These are phyloP conservation scores for Citrus medica DNA, from an alignment of 345 rosid genomes.

Conservation along the genomic window DNA sequence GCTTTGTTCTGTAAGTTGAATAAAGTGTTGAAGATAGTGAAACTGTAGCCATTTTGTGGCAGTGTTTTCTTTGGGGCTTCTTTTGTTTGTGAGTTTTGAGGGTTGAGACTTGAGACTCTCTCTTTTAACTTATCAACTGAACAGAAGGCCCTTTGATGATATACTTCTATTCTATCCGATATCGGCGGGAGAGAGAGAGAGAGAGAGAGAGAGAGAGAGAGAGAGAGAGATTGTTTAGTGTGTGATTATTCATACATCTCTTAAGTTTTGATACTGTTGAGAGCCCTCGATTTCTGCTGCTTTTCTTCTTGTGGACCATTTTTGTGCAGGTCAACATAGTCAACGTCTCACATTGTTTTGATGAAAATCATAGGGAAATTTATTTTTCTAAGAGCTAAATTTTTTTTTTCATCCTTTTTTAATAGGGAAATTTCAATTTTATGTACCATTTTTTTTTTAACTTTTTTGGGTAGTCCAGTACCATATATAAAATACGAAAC, in stretches of 20 bases:
- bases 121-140: background rate
- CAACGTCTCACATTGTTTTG: background rate
- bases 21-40: constrained; percentile 36
- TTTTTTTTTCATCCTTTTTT: too few species aligned
- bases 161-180: too few species aligned
- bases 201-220: too few species aligned
- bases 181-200: too few species aligned
- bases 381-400: too few species aligned
- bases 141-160: background rate
- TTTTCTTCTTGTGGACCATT: background rate
- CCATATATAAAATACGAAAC: too few species aligned
- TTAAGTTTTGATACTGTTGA: background rate
- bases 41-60: constrained; percentile 41
- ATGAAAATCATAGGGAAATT: background rate
- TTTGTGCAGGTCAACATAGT: background rate
- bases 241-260: background rate
- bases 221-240: background rate
- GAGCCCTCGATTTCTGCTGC: background rate
- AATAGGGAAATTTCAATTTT: too few species aligned
- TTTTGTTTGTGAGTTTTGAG: background rate
- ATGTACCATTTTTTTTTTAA: too few species aligned
- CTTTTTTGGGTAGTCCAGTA: too few species aligned
- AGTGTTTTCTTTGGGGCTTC: background rate
- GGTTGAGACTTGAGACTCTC: too few species aligned
- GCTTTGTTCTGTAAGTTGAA: constrained; percentile 12